phyloP scores from a whole-genome alignment of 768 basidiomycete species.

The Tylopilus sp. region DNA sequence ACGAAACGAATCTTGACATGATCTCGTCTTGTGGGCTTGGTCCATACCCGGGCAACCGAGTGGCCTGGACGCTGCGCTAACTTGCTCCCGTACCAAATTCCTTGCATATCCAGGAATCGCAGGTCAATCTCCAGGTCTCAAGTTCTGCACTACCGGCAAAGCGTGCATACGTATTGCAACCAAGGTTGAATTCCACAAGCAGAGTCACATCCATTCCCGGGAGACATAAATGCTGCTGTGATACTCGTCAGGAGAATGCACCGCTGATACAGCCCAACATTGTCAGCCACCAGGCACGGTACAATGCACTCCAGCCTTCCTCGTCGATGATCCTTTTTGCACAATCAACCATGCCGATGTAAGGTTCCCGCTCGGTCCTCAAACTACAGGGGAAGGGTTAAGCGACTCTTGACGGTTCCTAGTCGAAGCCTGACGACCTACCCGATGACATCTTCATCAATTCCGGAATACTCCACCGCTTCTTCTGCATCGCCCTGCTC shows the following conservation, averaged over 20 bases:
- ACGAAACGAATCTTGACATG: no score
- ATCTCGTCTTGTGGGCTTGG: no score
- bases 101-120: no score
- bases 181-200: no score
- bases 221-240: background rate
- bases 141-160: no score
- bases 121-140: no score
- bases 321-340: conserved; percentile 73
- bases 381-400: conserved; percentile 41
- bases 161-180: no score
- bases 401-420: background rate
- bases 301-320: conserved; percentile 71
- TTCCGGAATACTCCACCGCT: conserved; percentile 58
- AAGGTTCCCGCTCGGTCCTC: conserved; percentile 76
- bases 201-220: background rate
- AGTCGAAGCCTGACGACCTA: conserved; percentile 30
- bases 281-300: conserved; percentile 86
- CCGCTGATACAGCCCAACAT: conserved; percentile 58
- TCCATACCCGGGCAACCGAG: no score
- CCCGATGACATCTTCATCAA: conserved; percentile 85
- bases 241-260: conserved; percentile 36
- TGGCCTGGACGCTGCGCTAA: no score
- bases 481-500: conserved; percentile 62
- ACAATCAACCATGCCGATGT: conserved; percentile 70
- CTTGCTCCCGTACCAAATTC: no score